Base-by-base conservation (phyloP, 2,329 filamentous ascomycete genomes). In the Acrocalymma vagum region DNA sequence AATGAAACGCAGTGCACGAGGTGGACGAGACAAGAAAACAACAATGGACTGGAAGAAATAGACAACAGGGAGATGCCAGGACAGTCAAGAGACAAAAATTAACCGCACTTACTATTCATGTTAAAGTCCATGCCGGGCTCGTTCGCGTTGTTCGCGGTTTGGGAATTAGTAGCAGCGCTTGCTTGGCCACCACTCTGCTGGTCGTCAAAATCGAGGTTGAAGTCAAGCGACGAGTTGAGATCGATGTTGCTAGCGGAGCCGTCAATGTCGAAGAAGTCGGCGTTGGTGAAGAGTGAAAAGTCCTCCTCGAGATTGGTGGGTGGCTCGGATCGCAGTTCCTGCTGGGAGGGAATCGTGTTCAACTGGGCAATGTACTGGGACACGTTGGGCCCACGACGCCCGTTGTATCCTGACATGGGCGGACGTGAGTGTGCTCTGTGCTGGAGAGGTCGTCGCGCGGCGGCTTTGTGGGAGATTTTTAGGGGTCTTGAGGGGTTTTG, bases 301-400 rank as follows among this genome's bases (percentile, higher is more conserved):
- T 77, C 72, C 3, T 69, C 63, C 24, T 65, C 60, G 32, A 62
- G 48, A n/a, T n/a, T n/a, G 40, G 65, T 62, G 57, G 80, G 80
- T 16, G 60, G 59, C 9, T 69, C 63, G 23, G 52, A 47, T 43
- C 54, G 46, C 21, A 46, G 48, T 28, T 68, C 64, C 37, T 63
- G 48, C 15, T 53, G 49, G 43, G 78, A 72, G 18, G 80, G 80
- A 40, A 86, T 76, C 29, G 80, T 82, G 76, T 96, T 96, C 61
- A 96, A 79, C 57, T 92, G 87, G 62, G 89, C 87, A 54, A 96
- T 80, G 75, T 94, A 95, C 65, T 91, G 87, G 64, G 90, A 91
- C 73, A 96, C 88, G 71, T 95, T 95, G 63, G 89, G 87, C 59
- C 83, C 88, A 65, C 87, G 85, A 49, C 90, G 87, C 64, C 85